These are phyloP conservation scores for Telopea speciosissima DNA, from an alignment of 177 flowering plant species.

Conservation along the genomic window DNA sequence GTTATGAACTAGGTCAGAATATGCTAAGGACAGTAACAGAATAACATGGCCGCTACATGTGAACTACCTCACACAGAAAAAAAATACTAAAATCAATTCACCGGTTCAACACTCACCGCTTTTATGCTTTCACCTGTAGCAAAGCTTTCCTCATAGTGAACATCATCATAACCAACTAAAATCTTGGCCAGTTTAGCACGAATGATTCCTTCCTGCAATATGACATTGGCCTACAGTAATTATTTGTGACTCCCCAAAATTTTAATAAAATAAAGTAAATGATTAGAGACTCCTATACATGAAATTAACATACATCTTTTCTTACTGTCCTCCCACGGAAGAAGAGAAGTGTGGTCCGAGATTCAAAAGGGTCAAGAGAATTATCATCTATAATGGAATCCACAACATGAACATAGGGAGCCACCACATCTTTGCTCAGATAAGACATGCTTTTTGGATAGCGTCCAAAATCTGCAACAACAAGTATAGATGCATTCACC, in stretches of 20 bases:
- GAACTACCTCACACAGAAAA: not conserved
- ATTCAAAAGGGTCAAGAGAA: conserved; percentile 59
- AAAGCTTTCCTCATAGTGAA: conserved; percentile 53
- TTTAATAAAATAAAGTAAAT: not conserved
- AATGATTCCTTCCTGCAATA: conserved; percentile 72
- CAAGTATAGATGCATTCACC: conserved; percentile 81
- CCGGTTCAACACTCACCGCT: conserved; percentile 35
- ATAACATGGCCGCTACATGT: not conserved
- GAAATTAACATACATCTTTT: conserved; percentile 68
- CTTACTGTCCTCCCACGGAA: conserved; percentile 87
- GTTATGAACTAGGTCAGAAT: too few species aligned
- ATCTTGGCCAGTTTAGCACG: conserved; percentile 67
- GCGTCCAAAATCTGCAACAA: conserved; percentile 89
- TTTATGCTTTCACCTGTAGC: conserved; percentile 63
- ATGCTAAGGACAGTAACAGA: not conserved
- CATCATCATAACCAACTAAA: conserved; percentile 64
- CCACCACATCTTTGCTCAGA: conserved; percentile 68
- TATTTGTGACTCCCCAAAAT: not conserved
- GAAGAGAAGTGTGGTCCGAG: conserved; percentile 79
- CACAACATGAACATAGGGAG: conserved; percentile 52
- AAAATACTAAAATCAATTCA: not conserved
- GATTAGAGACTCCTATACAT: not conserved
- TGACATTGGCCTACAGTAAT: not conserved
- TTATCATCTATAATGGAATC: conserved; percentile 67
- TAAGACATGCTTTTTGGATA: conserved; percentile 54